Conservation (phyloP, 2,329 filamentous ascomycete genomes). For the Diaporthe ampelina region DNA sequence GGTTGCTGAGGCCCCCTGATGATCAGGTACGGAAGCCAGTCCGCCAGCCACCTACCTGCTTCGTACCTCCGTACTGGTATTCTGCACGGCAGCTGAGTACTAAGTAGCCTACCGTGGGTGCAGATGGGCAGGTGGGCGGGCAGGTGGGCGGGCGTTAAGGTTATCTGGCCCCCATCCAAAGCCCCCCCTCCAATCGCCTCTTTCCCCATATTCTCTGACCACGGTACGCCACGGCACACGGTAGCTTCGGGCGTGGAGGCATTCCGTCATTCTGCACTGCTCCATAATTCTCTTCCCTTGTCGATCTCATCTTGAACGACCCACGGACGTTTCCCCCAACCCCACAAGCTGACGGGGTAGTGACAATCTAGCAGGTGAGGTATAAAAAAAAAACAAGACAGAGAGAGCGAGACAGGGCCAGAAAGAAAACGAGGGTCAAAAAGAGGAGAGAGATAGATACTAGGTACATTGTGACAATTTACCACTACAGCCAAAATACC, state of each 20-base stretch:
- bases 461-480: background rate
- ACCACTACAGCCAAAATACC: background rate
- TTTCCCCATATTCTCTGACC: conserved; percentile 4
- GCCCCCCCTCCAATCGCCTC: background rate
- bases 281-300: conserved; percentile 23
- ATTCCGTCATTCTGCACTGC: conserved; percentile 29
- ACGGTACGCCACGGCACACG: background rate
- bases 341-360: background rate
- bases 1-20: too few relatives aligned
- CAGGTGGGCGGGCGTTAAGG: conserved; percentile 18
- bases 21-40: too few relatives aligned
- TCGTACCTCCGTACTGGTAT: too few relatives aligned
- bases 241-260: conserved; percentile 25
- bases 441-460: too few relatives aligned
- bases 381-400: too few relatives aligned
- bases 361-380: background rate
- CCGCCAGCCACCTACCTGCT: too few relatives aligned
- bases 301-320: conserved; percentile 31
- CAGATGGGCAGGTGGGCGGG: background rate
- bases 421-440: too few relatives aligned
- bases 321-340: conserved; percentile 11
- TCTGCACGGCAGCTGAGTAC: too few relatives aligned
- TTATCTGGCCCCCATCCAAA: conserved; percentile 18
- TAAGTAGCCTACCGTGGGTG: background rate
- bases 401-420: background rate